Percentiles rank a stretch among this genome's conserved stretches.
Conservation (phyloP, 2,329 filamentous ascomycete genomes). For the Claviceps digitariae region DNA sequence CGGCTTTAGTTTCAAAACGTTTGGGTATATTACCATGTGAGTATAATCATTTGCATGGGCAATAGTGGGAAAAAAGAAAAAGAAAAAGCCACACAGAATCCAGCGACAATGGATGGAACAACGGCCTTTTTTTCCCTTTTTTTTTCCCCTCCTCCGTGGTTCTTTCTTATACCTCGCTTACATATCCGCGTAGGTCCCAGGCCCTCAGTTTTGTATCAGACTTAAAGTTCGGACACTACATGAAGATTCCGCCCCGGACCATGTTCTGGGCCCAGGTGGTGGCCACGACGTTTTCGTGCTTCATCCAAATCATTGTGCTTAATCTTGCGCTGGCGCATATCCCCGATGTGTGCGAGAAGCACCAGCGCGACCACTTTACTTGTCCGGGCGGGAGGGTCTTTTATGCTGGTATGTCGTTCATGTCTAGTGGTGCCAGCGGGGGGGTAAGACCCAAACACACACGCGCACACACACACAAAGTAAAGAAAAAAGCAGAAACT, state of each 20-base stretch:
- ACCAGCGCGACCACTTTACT: constrained; percentile 44
- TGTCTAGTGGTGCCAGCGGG: not conserved
- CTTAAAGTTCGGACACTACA: constrained; percentile 60
- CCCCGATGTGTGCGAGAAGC: constrained; percentile 44
- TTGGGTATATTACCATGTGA: constrained; percentile 47
- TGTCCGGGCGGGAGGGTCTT: constrained; percentile 52
- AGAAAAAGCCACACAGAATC: not conserved
- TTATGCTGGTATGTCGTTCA: constrained; percentile 35
- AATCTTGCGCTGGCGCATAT: constrained; percentile 50
- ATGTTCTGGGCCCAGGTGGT: constrained; percentile 55
- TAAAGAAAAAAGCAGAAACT: too few relatives aligned
- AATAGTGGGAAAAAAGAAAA: too few relatives aligned
- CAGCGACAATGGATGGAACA: not conserved
- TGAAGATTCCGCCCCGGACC: constrained; percentile 54
- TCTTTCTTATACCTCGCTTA: too few relatives aligned
- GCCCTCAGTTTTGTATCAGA: constrained; percentile 51
- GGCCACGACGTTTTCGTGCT: constrained; percentile 51
- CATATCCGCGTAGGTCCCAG: constrained; percentile 30
- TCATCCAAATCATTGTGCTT: constrained; percentile 52
- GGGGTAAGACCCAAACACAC: not conserved
- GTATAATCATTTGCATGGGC: not conserved
- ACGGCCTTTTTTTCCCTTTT: constrained; percentile 4
- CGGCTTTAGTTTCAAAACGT: constrained; percentile 42
- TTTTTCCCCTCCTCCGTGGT: too few relatives aligned
- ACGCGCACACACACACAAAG: not conserved